phyloP scores from a whole-genome alignment of 2,329 filamentous ascomycete species.

The Sporothrix sp. region DNA sequence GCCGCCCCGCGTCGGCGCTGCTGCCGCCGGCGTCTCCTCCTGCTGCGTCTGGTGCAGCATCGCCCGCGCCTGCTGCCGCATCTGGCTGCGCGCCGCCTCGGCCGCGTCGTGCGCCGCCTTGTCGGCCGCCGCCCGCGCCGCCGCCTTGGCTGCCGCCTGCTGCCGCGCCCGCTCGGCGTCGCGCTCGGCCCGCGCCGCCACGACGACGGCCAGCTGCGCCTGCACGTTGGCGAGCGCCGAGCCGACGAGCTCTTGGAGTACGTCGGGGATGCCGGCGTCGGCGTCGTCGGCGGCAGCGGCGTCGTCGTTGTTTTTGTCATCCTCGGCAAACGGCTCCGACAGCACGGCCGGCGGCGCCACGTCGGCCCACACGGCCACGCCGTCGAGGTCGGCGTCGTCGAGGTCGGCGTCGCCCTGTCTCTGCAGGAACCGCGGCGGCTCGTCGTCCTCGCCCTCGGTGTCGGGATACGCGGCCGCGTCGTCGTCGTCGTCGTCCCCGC shows the following conservation, averaged over 20 bases:
- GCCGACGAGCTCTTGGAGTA: slow-evolving; percentile 33
- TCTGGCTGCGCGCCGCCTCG: background rate
- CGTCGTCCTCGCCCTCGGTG: slow-evolving; percentile 20
- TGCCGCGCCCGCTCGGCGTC: slow-evolving; percentile 11
- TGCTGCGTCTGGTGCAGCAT: background rate
- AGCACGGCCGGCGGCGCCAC: slow-evolving; percentile 39
- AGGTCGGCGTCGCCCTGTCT: background rate
- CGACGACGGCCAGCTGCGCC: slow-evolving; percentile 24
- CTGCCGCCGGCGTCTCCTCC: slow-evolving; percentile 20
- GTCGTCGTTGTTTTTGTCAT: slow-evolving; percentile 8
- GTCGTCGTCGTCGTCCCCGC: slow-evolving; percentile 17
- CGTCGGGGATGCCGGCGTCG: slow-evolving; percentile 26
- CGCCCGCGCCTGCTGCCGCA: background rate
- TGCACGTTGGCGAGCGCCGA: slow-evolving; percentile 38
- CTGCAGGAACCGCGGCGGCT: background rate
- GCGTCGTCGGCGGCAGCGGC: slow-evolving; percentile 26
- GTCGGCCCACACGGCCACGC: slow-evolving; percentile 30
- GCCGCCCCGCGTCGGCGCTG: slow-evolving; percentile 5
- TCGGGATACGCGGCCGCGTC: background rate
- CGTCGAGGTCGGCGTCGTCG: background rate
- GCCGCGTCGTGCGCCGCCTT: background rate
- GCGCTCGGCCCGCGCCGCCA: slow-evolving; percentile 22
- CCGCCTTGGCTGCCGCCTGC: slow-evolving; percentile 21
- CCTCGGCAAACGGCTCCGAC: slow-evolving; percentile 25
- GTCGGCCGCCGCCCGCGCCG: slow-evolving; percentile 13